Base-by-base conservation (phyloP, 495 filamentous ascomycete species). In the Geoglossum glabrum region DNA sequence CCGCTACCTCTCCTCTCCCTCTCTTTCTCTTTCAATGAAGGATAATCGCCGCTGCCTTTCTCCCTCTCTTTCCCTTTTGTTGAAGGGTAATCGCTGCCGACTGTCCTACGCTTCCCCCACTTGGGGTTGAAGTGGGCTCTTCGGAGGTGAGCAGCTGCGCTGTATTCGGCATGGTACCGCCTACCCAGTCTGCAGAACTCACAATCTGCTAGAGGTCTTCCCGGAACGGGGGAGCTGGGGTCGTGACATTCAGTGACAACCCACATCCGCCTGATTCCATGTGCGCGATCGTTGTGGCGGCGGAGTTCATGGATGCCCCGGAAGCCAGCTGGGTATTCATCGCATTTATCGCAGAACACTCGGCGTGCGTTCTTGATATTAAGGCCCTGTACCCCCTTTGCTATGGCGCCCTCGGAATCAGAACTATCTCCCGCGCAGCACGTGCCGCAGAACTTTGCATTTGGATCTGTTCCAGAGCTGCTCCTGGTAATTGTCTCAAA, bases 391-490 rank as follows among this genome's bases (percentile, higher is more conserved):
- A 40, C 10, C 11, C 31, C 31, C 36, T 40, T 15, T 15, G 17
- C 2, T 15, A 40, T 15, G 2, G 11, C 5, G 36, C 13, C 13
- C 36, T 15, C 36, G 13, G 17, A 40, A 15, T 15, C 13, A 3
- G 5, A 5, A 15, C 13, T 15, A 15, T 40, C 36, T 40, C 17
- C 36, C 11, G 11, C 36, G 11, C 36, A 40, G 13, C 36, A 40
- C 4, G 13, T 40, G 11, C 36, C 36, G 11, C 2, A 40, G 17
- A 40, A 40, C 4, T 15, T 40, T 15, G 36, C 36, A 40, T 40
- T 40, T 15, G 2, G 13, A 15, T 40, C 11, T 3, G 5, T 30
- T 54, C 19, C 65, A 64, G 10, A 70, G 64, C 40, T 69, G 66
- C 31, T 65, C 61, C n/a, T 34, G 47, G 10, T 25, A 13, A 65